Evolutionary conservation across 208 protist species (phyloP).

Genomic region (Trypanosoma theileri): DNA sequence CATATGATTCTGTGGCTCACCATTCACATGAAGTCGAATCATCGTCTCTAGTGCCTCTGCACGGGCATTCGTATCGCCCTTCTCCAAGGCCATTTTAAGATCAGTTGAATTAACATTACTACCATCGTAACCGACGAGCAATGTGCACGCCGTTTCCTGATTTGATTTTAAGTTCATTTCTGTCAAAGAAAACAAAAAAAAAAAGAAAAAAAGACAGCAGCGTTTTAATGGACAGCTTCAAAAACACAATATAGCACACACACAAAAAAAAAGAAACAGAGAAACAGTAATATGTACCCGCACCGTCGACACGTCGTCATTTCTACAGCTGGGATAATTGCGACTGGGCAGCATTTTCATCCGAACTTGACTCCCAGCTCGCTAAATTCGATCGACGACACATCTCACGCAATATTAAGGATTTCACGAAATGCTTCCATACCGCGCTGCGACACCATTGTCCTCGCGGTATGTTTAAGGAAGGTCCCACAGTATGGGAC

Average conservation of each 20-base stretch:
- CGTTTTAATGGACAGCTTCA: too few species aligned
- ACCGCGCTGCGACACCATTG: neutral
- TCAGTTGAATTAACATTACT: constrained; percentile 65
- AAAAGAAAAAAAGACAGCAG: constrained; percentile 11
- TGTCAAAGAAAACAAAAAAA: constrained; percentile 25
- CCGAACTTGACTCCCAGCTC: neutral
- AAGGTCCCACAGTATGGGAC: too few species aligned
- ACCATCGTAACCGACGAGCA: constrained; percentile 55
- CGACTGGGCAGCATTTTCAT: neutral
- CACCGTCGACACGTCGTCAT: too few species aligned
- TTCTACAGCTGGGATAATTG: neutral
- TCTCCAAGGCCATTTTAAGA: constrained; percentile 89
- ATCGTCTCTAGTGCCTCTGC: constrained; percentile 90
- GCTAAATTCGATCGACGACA: neutral
- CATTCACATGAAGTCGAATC: constrained; percentile 94
- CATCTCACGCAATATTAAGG: neutral
- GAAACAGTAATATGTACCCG: too few species aligned
- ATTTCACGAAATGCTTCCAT: neutral
- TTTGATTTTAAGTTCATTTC: constrained; percentile 17
- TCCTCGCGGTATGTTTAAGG: too few species aligned
- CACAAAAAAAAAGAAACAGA: constrained; percentile 20
- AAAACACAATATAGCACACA: too few species aligned
- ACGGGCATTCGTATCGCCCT: constrained; percentile 76
- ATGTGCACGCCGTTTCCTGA: constrained; percentile 73
- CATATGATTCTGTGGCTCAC: constrained; percentile 95